Conservation (phyloP, 257 asterid species). For the Primulina tabacum region DNA sequence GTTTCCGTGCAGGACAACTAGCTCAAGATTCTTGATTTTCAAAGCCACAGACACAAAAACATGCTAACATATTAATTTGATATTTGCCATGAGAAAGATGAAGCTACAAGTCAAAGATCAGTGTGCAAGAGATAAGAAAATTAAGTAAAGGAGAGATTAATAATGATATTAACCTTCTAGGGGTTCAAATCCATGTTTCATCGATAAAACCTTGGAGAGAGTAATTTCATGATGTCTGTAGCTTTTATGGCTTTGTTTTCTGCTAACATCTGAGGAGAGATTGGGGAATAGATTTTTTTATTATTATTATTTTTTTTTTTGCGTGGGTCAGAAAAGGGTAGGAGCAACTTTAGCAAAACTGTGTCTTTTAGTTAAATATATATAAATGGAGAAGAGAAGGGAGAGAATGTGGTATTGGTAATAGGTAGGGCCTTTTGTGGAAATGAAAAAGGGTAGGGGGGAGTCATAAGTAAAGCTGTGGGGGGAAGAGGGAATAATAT, state of each 20-base stretch:
- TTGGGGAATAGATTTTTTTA: not conserved
- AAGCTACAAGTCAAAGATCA: not conserved
- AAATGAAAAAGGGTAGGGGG: slow-evolving; percentile 30
- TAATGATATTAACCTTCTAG: not conserved
- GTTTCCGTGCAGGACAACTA: slow-evolving; percentile 16
- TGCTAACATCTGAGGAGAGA: slow-evolving; percentile 34
- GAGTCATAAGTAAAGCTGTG: slow-evolving; percentile 39
- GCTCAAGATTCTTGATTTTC: slow-evolving; percentile 18
- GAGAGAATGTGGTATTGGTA: slow-evolving; percentile 25
- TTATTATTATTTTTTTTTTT: slow-evolving; percentile 25
- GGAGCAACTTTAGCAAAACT: slow-evolving; percentile 27
- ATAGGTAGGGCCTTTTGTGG: slow-evolving; percentile 64
- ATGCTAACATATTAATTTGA: slow-evolving; percentile 24
- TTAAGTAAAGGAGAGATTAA: not conserved
- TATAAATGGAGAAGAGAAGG: not conserved
- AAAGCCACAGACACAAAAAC: not conserved
- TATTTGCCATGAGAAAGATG: slow-evolving; percentile 4
- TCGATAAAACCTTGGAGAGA: slow-evolving; percentile 33
- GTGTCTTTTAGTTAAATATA: not conserved
- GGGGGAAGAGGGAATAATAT: slow-evolving; percentile 42
- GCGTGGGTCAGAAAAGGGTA: slow-evolving; percentile 31
- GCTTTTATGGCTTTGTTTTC: slow-evolving; percentile 45
- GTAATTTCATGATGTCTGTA: slow-evolving; percentile 31
- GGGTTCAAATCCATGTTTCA: slow-evolving; percentile 32
- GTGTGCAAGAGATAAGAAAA: not conserved